These are phyloP conservation scores for Trypanosoma cruzi DNA, from an alignment of 208 protist genomes.

Conservation along the genomic window DNA sequence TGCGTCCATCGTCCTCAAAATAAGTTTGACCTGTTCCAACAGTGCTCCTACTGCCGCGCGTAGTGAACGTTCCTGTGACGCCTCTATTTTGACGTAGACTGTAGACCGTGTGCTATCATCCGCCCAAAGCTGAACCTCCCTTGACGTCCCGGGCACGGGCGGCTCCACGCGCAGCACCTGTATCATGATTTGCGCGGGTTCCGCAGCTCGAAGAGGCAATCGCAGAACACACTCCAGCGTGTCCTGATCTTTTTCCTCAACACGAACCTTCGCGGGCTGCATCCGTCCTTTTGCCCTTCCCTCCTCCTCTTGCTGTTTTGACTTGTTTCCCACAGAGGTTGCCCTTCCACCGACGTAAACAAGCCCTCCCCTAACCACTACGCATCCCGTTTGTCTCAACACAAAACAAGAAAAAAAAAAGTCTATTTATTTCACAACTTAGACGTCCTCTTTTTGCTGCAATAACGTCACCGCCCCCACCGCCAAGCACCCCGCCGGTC, in stretches of 20 bases:
- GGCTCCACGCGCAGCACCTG: conserved; percentile 48
- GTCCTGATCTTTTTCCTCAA: neutral
- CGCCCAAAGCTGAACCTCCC: conserved; percentile 41
- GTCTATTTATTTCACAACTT: neutral
- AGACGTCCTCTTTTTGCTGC: neutral
- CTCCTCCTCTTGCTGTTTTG: neutral
- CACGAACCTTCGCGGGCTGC: neutral
- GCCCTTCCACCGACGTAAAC: neutral
- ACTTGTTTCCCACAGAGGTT: neutral
- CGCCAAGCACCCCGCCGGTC: neutral
- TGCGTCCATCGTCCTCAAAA: conserved; percentile 49
- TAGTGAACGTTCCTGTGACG: conserved; percentile 34
- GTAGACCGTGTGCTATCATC: conserved; percentile 46
- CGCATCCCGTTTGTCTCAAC: neutral
- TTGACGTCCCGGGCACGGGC: conserved; percentile 31
- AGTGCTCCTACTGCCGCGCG: conserved; percentile 45
- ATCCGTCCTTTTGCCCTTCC: neutral
- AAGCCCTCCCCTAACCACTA: neutral
- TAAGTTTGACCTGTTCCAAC: conserved; percentile 59
- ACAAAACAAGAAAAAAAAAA: neutral
- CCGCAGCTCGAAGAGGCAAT: conserved; percentile 44
- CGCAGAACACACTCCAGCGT: conserved; percentile 43
- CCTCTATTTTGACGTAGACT: conserved; percentile 36
- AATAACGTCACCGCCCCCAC: neutral
- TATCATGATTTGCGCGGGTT: conserved; percentile 37